phyloP scores from a whole-genome alignment of 2,329 filamentous ascomycete species.

The Monilinia vaccinii-corymbosi region DNA sequence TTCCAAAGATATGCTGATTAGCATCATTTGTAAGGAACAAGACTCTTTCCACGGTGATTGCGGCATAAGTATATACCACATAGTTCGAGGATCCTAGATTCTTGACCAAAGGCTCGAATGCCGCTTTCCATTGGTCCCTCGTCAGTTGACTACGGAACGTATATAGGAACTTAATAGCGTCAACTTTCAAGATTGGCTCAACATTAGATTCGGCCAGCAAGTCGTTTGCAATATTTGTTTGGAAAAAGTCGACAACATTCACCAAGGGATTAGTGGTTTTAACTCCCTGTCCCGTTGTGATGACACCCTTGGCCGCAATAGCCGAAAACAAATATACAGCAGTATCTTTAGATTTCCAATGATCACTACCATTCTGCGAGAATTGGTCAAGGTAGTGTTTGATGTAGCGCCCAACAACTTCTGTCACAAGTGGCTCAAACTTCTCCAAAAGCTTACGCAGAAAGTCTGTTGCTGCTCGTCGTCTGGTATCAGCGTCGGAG shows the following conservation, averaged over 20 bases:
- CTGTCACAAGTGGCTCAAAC: constrained; percentile 77
- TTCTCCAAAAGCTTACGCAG: constrained; percentile 79
- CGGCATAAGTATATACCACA: constrained; percentile 94
- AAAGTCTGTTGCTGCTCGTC: constrained; percentile 91
- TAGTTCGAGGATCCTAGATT: constrained; percentile 87
- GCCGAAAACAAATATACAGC: constrained; percentile 95
- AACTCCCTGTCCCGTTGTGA: constrained; percentile 82
- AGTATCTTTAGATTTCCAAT: constrained; percentile 97
- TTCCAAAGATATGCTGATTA: constrained; percentile 70
- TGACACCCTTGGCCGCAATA: constrained; percentile 82
- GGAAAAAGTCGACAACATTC: constrained; percentile 90
- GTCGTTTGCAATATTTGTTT: constrained; percentile 84
- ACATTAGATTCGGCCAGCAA: constrained; percentile 60
- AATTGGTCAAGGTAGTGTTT: constrained; percentile 72
- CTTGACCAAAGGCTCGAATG: constrained; percentile 82
- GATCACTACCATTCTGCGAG: constrained; percentile 53
- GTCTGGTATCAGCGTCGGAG: constrained; percentile 87
- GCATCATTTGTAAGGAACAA: constrained; percentile 72
- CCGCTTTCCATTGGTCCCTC: constrained; percentile 82
- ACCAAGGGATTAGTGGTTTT: constrained; percentile 82
- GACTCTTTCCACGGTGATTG: constrained; percentile 90
- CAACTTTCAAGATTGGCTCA: constrained; percentile 86
- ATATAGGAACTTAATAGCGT: constrained; percentile 97
- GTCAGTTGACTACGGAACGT: constrained; percentile 92
- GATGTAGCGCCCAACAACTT: constrained; percentile 80